phyloP scores from a whole-genome alignment of 768 basidiomycete genomes.

The Dictyophora rubrovolvata region DNA sequence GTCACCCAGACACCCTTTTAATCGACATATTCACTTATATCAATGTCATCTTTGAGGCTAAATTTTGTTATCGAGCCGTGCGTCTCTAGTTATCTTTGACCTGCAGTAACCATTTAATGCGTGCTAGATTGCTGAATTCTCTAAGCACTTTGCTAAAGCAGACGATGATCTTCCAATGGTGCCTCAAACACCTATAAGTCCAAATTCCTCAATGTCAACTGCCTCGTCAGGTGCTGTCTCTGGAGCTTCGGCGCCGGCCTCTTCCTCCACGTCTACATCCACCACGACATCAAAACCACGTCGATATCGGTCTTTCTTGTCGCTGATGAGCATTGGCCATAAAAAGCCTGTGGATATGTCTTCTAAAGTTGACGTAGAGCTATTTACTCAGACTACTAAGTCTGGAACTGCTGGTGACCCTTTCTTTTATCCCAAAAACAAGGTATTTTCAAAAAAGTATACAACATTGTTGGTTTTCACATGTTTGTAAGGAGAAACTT shows the following conservation, averaged over 20 bases:
- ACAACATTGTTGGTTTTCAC: not conserved
- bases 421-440: conserved; percentile 35
- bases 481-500: not conserved
- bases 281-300: not conserved
- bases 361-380: not conserved
- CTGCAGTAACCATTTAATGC: not conserved
- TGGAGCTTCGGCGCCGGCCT: not conserved
- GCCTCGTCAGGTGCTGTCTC: not conserved
- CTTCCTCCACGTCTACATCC: no score
- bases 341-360: not conserved
- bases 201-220: not conserved
- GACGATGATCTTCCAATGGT: not conserved
- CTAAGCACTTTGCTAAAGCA: conserved; percentile 28
- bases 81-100: not conserved
- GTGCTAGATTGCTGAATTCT: conserved; percentile 49
- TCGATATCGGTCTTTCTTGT: not conserved
- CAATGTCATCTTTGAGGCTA: conserved; percentile 35
- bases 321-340: not conserved
- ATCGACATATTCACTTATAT: conserved; percentile 49
- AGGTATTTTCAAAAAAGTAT: conserved; percentile 30
- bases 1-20: conserved; percentile 44
- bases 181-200: not conserved
- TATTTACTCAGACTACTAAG: not conserved
- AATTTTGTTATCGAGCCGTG: conserved; percentile 63
- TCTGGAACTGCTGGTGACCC: conserved; percentile 52